Conservation (phyloP, 768 basidiomycete species). For the Infundibulicybe gibba region DNA sequence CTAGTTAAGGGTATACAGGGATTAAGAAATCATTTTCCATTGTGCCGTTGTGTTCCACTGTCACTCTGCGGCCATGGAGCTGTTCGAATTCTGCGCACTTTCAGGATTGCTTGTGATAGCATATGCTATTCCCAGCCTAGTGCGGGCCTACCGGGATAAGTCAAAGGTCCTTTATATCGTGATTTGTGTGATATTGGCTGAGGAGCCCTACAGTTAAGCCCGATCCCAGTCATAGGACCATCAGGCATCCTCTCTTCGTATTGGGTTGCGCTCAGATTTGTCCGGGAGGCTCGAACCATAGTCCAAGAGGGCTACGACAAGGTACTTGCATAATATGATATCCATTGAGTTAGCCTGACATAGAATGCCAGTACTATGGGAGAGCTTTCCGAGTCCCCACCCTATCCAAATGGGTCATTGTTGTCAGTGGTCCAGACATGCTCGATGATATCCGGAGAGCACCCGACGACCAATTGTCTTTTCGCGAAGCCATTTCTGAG, state of each 20-base stretch:
- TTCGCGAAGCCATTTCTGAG: slow-evolving; percentile 20
- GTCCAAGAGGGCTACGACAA: slow-evolving; percentile 29
- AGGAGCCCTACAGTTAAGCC: slow-evolving; percentile 7
- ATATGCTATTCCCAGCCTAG: too few relatives aligned
- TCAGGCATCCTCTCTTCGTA: slow-evolving; percentile 28
- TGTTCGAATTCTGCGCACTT: too few relatives aligned
- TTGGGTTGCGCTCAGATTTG: slow-evolving; percentile 17
- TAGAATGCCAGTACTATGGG: slow-evolving; percentile 8
- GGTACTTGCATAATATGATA: slow-evolving; percentile 7
- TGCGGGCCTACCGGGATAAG: too few relatives aligned
- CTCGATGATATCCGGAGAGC: slow-evolving; percentile 47
- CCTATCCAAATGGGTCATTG: slow-evolving; percentile 39
- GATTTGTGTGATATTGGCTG: too few relatives aligned
- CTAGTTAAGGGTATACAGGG: too few relatives aligned
- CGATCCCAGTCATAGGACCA: slow-evolving; percentile 27
- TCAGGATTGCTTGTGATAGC: too few relatives aligned
- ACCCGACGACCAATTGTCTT: slow-evolving; percentile 24
- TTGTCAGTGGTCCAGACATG: slow-evolving; percentile 35
- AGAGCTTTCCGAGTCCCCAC: slow-evolving; percentile 36
- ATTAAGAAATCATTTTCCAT: too few relatives aligned
- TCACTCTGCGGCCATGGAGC: too few relatives aligned
- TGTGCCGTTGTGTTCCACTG: too few relatives aligned
- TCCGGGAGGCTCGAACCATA: slow-evolving; percentile 18
- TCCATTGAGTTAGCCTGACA: too few relatives aligned
- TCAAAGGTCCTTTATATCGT: too few relatives aligned